These are phyloP conservation scores for Ulota crispa DNA, from an alignment of 225 moss, liverwort and hornwort genomes.

Conservation along the genomic window DNA sequence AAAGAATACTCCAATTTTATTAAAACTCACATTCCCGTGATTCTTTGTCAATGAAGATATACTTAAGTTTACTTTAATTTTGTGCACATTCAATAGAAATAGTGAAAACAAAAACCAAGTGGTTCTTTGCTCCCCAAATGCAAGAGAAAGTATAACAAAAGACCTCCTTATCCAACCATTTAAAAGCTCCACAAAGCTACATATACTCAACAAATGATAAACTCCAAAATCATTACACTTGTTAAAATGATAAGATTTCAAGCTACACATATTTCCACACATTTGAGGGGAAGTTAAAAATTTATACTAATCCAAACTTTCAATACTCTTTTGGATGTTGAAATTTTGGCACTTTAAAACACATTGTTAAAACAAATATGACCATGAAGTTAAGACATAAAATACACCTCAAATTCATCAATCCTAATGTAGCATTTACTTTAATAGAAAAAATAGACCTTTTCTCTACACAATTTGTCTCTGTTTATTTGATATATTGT, in stretches of 20 bases:
- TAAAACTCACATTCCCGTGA: conserved; percentile 32
- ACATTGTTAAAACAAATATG: not conserved
- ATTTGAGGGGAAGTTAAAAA: not conserved
- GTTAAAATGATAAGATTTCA: not conserved
- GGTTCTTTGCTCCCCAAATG: not conserved
- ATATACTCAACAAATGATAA: not conserved
- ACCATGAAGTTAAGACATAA: not conserved
- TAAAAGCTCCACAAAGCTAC: not conserved
- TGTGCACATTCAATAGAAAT: conserved; percentile 33
- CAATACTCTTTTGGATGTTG: not conserved
- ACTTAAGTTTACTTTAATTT: conserved; percentile 80
- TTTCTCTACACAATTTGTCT: too few species aligned
- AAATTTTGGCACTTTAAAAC: not conserved
- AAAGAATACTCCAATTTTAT: too few species aligned
- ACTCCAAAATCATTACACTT: not conserved
- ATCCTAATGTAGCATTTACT: too few species aligned
- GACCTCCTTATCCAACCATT: not conserved
- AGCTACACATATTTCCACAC: not conserved
- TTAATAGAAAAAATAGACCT: too few species aligned
- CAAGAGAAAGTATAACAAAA: not conserved
- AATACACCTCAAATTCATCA: not conserved
- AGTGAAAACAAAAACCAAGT: not conserved
- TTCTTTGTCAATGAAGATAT: conserved; percentile 74
- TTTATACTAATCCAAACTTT: not conserved
- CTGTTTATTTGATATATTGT: too few species aligned